Percentiles rank a stretch among this genome's conserved stretches.
phyloP scores from a whole-genome alignment of 257 asterid species.

The Solanum chiquidenum region DNA sequence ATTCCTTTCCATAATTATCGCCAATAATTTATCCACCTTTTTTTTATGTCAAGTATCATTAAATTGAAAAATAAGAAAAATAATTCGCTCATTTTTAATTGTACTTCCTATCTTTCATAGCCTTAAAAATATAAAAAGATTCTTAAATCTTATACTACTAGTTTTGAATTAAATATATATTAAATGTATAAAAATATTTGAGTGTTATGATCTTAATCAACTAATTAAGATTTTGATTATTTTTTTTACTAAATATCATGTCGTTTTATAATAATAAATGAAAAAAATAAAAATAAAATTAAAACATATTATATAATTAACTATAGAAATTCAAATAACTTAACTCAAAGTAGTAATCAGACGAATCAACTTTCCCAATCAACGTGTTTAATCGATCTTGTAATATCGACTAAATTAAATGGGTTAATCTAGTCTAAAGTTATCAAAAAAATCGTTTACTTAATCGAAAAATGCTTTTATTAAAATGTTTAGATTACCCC shows the following conservation, averaged over 20 bases:
- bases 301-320: too few species aligned
- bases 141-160: not conserved
- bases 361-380: too few species aligned
- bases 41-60: not conserved
- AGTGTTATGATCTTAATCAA: not conserved
- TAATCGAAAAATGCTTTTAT: not conserved
- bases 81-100: not conserved
- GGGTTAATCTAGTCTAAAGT: too few species aligned
- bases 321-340: too few species aligned
- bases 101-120: not conserved
- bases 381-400: too few species aligned
- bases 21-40: not conserved
- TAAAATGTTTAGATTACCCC: too few species aligned
- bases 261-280: too few species aligned
- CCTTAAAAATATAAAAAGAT: not conserved
- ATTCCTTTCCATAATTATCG: not conserved
- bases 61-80: not conserved
- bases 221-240: not conserved
- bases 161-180: not conserved
- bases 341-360: too few species aligned
- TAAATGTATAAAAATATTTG: not conserved
- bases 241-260: not conserved
- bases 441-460: rapidly evolving
- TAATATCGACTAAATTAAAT: too few species aligned
- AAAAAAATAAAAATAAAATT: too few species aligned